A percentile compares a stretch with the other conserved stretches of the same genome.
These are phyloP conservation scores for Neonectria coccinea DNA, from an alignment of 2,329 filamentous ascomycete genomes.

Conservation along the genomic window DNA sequence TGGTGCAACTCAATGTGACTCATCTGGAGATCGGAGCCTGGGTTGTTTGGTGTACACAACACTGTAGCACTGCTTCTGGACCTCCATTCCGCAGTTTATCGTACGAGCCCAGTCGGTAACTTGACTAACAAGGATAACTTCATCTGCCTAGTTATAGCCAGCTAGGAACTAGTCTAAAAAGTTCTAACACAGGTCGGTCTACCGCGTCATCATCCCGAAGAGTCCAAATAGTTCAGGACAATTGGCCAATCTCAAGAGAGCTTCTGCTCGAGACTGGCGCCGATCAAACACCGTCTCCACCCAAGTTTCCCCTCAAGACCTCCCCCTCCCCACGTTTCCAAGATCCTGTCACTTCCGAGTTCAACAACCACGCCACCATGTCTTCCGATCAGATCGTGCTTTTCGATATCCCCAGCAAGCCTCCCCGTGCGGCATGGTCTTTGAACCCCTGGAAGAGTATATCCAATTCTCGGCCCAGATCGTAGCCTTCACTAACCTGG, in stretches of 20 bases:
- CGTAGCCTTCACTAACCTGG: conserved; percentile 13
- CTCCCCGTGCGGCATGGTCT: conserved; percentile 66
- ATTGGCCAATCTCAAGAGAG: too few species aligned
- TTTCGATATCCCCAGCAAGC: conserved; percentile 72
- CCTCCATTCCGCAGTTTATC: background rate
- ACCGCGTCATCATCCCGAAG: background rate
- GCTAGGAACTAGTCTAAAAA: background rate
- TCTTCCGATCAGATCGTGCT: conserved; percentile 59
- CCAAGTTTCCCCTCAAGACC: background rate
- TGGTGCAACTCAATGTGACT: background rate
- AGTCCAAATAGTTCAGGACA: background rate
- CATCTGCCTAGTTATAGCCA: background rate
- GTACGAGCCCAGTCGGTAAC: background rate
- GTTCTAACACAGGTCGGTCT: background rate
- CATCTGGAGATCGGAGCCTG: too few species aligned
- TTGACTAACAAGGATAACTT: too few species aligned
- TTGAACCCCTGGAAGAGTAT: conserved; percentile 78
- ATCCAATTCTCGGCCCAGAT: conserved; percentile 5
- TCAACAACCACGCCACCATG: conserved; percentile 39
- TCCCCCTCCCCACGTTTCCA: background rate
- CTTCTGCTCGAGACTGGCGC: background rate
- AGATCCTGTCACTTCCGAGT: background rate
- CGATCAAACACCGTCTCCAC: background rate
- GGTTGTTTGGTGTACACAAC: too few species aligned
- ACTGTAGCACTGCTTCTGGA: too few species aligned